Percentiles rank a stretch among this genome's conserved stretches.
Conservation (phyloP, 1,284 basidiomycete species). For the Porodaedalea pini region DNA sequence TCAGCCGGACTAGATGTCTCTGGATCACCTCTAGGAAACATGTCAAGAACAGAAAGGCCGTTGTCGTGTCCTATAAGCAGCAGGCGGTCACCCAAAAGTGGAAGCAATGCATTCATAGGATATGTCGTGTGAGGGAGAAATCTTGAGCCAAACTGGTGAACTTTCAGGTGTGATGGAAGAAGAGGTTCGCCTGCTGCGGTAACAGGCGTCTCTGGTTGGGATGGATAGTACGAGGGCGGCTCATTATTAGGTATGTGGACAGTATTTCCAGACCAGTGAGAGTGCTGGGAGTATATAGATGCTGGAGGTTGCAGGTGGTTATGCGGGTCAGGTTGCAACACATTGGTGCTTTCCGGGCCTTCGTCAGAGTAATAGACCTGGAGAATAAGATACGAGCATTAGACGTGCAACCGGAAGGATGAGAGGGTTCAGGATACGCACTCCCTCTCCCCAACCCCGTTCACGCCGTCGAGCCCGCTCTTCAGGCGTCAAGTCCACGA, state of each 20-base stretch:
- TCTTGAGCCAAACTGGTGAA: slow-evolving; percentile 75
- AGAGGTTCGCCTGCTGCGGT: slow-evolving; percentile 50
- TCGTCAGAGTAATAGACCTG: background rate
- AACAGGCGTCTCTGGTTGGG: slow-evolving; percentile 27
- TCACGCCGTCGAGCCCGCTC: slow-evolving; percentile 53
- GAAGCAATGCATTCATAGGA: slow-evolving; percentile 69
- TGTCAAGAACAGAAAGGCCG: slow-evolving; percentile 73
- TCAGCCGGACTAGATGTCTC: slow-evolving; percentile 57
- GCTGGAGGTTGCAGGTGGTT: slow-evolving; percentile 5
- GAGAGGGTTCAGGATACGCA: slow-evolving; percentile 11
- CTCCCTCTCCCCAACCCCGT: slow-evolving; percentile 63
- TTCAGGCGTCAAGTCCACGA: slow-evolving; percentile 57
- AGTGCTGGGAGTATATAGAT: slow-evolving; percentile 4
- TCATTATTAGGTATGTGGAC: background rate
- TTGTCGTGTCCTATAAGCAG: slow-evolving; percentile 72
- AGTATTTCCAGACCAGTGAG: slow-evolving; percentile 12
- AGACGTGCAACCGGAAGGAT: background rate
- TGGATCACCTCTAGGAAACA: slow-evolving; percentile 57
- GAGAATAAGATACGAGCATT: background rate
- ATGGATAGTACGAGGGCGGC: slow-evolving; percentile 17
- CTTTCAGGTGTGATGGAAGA: slow-evolving; percentile 55
- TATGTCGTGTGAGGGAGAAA: slow-evolving; percentile 75
- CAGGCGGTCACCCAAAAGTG: slow-evolving; percentile 57
- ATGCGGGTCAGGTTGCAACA: background rate
- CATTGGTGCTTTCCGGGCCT: background rate